Percentiles rank a stretch among this genome's conserved stretches.
These are phyloP conservation scores for Cucumis sativus DNA, from an alignment of 306 rosid species.

Conservation along the genomic window Cucumber_9930_V3 NC_026657.2:40519501-40520000, in stretches of 20 bases:
- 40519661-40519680: no score
- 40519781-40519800: background rate
- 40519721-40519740: no score
- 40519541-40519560: no score
- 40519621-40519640: no score
- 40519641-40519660: no score
- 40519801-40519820: constrained; percentile 12
- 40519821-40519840: constrained; percentile 71
- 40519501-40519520: no score
- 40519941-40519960: constrained; percentile 71
- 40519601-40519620: no score
- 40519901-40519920: constrained; percentile 80
- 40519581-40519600: no score
- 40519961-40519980: constrained; percentile 77
- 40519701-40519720: no score
- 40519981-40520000: constrained; percentile 93
- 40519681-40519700: no score
- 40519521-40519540: no score
- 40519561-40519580: no score
- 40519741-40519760: background rate
- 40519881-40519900: constrained; percentile 74
- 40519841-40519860: constrained; percentile 95
- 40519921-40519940: constrained; percentile 43
- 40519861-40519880: constrained; percentile 70
- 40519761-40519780: background rate